Evolutionary conservation across 345 rosid genomes (phyloP).

Genomic region (sweet orange (Citrus sinensis)): DVS_A1.0 CM039161.1:15870001-15870500

Average conservation of each 20-base stretch:
- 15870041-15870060: conserved; percentile 50
- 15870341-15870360: conserved; percentile 28
- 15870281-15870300: conserved; percentile 74
- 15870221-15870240: conserved; percentile 55
- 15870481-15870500: conserved; percentile 60
- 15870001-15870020: conserved; percentile 49
- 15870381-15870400: conserved; percentile 63
- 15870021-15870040: conserved; percentile 17
- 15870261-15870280: conserved; percentile 89
- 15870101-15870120: conserved; percentile 90
- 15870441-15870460: conserved; percentile 84
- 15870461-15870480: conserved; percentile 72
- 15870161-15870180: conserved; percentile 58
- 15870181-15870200: conserved; percentile 42
- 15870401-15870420: conserved; percentile 69
- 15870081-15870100: conserved; percentile 92
- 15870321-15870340: conserved; percentile 60
- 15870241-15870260: conserved; percentile 80
- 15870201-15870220: conserved; percentile 70
- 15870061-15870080: conserved; percentile 68
- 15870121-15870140: conserved; percentile 68
- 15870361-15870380: conserved; percentile 48
- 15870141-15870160: conserved; percentile 76
- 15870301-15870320: conserved; percentile 79
- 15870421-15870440: conserved; percentile 65